Percentiles rank a stretch among this genome's conserved stretches.
Evolutionary conservation across 805 yeast species (phyloP).

Genomic region (Starmera caribaea): DNA sequence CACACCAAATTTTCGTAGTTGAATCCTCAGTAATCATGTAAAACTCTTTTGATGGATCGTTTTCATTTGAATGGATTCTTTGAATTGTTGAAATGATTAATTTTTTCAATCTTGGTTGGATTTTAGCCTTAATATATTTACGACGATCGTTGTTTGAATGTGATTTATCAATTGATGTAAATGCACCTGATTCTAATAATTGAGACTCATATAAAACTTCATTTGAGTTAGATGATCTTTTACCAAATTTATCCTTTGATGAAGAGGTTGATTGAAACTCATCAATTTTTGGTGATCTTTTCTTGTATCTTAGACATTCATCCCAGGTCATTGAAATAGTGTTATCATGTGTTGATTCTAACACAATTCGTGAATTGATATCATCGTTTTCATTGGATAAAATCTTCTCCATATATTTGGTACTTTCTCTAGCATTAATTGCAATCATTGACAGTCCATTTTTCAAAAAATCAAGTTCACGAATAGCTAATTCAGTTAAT

Average conservation of each 20-base stretch:
- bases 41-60: constrained; percentile 34
- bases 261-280: constrained; percentile 36
- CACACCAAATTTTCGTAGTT: constrained; percentile 42
- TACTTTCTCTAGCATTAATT: constrained; percentile 56
- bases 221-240: too few species aligned
- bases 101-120: constrained; percentile 45
- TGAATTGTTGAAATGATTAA: constrained; percentile 50
- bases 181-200: too few species aligned
- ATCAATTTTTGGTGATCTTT: constrained; percentile 33
- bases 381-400: constrained; percentile 10
- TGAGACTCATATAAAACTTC: too few species aligned
- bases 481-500: constrained; percentile 27
- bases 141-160: background rate
- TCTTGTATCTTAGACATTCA: constrained; percentile 34
- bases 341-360: constrained; percentile 31
- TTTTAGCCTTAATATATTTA: constrained; percentile 22
- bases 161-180: background rate
- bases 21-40: constrained; percentile 52
- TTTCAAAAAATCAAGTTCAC: constrained; percentile 49
- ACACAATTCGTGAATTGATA: constrained; percentile 16
- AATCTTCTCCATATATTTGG: constrained; percentile 45
- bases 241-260: too few species aligned
- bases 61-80: constrained; percentile 30
- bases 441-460: constrained; percentile 47
- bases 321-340: constrained; percentile 34